Percentiles rank a stretch among this genome's conserved stretches.
These are phyloP conservation scores for Eucalyptus cloeziana DNA, from an alignment of 345 rosid genomes.

Conservation along the genomic window DNA sequence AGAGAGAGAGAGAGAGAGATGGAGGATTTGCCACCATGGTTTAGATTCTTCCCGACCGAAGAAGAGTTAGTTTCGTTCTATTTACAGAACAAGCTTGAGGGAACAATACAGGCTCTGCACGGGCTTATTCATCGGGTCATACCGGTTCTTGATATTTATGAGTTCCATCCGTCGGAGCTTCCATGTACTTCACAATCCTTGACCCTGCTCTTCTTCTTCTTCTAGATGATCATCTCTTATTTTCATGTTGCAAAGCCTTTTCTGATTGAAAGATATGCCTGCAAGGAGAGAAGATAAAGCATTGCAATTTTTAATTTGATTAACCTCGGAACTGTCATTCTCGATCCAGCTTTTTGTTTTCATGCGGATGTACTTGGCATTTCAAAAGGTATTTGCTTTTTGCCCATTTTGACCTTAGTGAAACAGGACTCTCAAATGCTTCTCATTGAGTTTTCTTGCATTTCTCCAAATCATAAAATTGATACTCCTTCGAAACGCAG, in stretches of 20 bases:
- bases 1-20: background rate
- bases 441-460: background rate
- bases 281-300: background rate
- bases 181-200: conserved; percentile 8
- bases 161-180: conserved; percentile 33
- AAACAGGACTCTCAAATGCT: background rate
- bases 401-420: background rate
- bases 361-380: background rate
- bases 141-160: conserved; percentile 31
- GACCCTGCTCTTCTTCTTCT: background rate
- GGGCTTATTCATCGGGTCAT: conserved; percentile 26
- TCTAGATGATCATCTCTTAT: background rate
- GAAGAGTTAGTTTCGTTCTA: conserved; percentile 38
- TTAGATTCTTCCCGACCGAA: conserved; percentile 56
- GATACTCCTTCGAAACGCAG: background rate
- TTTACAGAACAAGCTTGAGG: conserved; percentile 21
- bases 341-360: background rate
- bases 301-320: background rate
- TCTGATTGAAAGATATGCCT: background rate
- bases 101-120: conserved; percentile 13
- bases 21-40: conserved; percentile 30
- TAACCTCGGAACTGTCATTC: background rate
- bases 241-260: background rate
- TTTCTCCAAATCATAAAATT: background rate
- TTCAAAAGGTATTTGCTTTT: background rate